phyloP scores from a whole-genome alignment of 2,329 filamentous ascomycete species.

The Colletotrichum nymphaeae region DNA sequence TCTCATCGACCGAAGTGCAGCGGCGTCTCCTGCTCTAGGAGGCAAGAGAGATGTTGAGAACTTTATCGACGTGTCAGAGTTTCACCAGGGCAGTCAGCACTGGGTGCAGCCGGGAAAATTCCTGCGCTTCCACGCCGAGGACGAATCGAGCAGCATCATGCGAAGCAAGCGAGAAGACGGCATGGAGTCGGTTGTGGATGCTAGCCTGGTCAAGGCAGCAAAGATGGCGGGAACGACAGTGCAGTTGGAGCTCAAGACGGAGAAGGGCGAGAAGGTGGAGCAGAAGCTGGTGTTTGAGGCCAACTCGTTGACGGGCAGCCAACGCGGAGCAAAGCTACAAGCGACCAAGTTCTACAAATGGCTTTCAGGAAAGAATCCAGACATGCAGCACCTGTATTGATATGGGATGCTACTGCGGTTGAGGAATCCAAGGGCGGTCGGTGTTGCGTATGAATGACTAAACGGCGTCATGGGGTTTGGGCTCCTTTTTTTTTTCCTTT shows the following conservation, averaged over 20 bases:
- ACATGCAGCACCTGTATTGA: conserved; percentile 22
- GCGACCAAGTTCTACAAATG: conserved; percentile 31
- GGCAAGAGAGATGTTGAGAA: conserved; percentile 2
- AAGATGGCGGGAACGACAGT: conserved; percentile 18
- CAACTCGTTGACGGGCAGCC: conserved; percentile 24
- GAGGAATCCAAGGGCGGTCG: not conserved
- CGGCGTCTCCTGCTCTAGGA: conserved; percentile 11
- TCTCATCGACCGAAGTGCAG: conserved; percentile 13
- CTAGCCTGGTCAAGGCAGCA: conserved; percentile 18
- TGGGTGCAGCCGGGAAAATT: conserved; percentile 18
- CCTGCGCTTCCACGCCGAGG: conserved; percentile 16
- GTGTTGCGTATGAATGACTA: not conserved
- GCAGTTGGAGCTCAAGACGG: conserved; percentile 17
- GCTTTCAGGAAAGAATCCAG: conserved; percentile 22
- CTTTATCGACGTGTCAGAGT: conserved; percentile 21
- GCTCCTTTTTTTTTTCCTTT: not conserved
- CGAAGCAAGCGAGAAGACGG: conserved; percentile 8
- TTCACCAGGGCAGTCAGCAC: conserved; percentile 20
- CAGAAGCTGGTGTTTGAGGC: conserved; percentile 15
- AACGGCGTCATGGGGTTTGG: not conserved
- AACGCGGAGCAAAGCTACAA: conserved; percentile 16
- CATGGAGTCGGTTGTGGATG: conserved; percentile 20
- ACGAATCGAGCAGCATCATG: conserved; percentile 19
- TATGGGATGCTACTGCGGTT: not conserved
- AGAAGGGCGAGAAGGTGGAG: conserved; percentile 8